Conservation (phyloP, 73 alveolate species). For the Vitrella brassicaformis region DNA sequence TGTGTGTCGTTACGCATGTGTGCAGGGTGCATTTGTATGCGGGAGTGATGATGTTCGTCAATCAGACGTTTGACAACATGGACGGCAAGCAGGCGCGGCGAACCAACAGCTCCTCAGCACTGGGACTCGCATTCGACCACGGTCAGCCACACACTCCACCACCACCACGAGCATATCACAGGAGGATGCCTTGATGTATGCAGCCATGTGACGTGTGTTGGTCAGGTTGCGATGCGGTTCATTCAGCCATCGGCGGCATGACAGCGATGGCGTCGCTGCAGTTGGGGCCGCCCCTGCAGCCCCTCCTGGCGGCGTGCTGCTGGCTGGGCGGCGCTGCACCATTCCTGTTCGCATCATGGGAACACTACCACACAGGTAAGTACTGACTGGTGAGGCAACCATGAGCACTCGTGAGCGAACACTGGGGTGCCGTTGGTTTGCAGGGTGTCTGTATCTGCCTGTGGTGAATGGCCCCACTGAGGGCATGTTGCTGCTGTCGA, state of each 20-base stretch:
- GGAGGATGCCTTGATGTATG: neutral
- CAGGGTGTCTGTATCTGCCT: neutral
- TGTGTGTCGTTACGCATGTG: too few relatives aligned
- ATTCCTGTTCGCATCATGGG: conserved; percentile 15
- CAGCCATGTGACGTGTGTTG: neutral
- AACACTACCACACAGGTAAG: conserved; percentile 10
- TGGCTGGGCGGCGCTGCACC: conserved; percentile 8
- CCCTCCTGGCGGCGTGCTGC: neutral
- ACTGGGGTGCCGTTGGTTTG: neutral
- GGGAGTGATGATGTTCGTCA: conserved; percentile 10
- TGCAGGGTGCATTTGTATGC: conserved; percentile 2
- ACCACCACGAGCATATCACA: neutral
- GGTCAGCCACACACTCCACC: neutral
- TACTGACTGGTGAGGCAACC: neutral
- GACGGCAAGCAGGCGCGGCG: conserved; percentile 82
- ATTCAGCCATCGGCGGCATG: conserved; percentile 1
- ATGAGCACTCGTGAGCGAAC: neutral
- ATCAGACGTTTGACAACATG: conserved; percentile 50
- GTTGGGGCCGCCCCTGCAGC: neutral
- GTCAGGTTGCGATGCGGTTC: conserved; percentile 8
- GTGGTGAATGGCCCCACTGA: conserved; percentile 19
- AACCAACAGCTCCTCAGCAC: conserved; percentile 56
- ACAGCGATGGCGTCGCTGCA: conserved; percentile 14
- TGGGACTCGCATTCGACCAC: conserved; percentile 69
- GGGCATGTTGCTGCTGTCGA: conserved; percentile 11